Percentiles rank a stretch among this genome's conserved stretches.
These are phyloP conservation scores for Mucor mucedo DNA, from an alignment of 371 early-diverging fungal genomes.

Conservation along the genomic window DNA sequence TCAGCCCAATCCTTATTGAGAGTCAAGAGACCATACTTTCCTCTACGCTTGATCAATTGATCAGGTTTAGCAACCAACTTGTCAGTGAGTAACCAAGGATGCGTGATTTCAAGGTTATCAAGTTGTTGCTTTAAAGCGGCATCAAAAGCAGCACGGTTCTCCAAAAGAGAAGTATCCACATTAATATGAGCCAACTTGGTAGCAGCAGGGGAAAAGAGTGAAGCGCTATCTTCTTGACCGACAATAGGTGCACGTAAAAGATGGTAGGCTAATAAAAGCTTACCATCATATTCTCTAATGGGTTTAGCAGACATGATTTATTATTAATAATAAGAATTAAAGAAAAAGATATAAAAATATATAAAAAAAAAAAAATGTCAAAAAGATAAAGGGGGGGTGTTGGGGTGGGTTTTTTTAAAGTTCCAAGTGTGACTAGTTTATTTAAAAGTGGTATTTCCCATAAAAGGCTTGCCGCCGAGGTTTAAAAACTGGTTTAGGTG, in stretches of 20 bases:
- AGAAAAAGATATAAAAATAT: constrained; percentile 5
- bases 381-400: constrained; percentile 9
- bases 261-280: constrained; percentile 90
- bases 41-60: constrained; percentile 96
- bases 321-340: constrained; percentile 1
- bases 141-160: constrained; percentile 54
- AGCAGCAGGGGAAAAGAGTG: constrained; percentile 71
- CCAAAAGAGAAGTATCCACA: constrained; percentile 68
- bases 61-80: constrained; percentile 97
- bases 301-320: constrained; percentile 92
- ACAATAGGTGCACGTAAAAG: constrained; percentile 75
- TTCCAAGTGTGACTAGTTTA: constrained; percentile 12
- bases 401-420: too few species aligned
- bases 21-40: constrained; percentile 92
- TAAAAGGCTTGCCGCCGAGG: constrained; percentile 36
- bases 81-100: constrained; percentile 86
- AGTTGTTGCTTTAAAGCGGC: constrained; percentile 69
- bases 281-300: constrained; percentile 97
- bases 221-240: constrained; percentile 40
- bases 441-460: constrained; percentile 14
- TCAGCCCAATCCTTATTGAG: constrained; percentile 89
- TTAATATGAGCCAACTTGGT: constrained; percentile 82
- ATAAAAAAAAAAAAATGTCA: constrained; percentile 16
- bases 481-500: constrained; percentile 34
- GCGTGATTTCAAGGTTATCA: constrained; percentile 69